These are phyloP conservation scores for Claviceps cyperi DNA, from an alignment of 2,329 filamentous ascomycete genomes.

Conservation along the genomic window DNA sequence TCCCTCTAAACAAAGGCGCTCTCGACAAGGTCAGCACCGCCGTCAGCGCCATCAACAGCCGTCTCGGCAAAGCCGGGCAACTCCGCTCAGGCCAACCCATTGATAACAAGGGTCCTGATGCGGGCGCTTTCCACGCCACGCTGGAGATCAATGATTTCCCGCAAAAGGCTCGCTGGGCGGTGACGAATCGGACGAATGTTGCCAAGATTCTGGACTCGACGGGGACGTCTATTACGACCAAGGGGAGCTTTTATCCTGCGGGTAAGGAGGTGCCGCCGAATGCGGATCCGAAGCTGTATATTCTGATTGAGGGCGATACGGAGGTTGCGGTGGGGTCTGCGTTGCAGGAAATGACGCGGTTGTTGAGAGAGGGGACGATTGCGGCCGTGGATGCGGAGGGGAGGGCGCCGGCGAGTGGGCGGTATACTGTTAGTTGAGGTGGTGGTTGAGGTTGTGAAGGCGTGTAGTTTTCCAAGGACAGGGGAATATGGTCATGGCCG, in stretches of 20 bases:
- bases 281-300: slow-evolving; percentile 87
- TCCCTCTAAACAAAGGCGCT: slow-evolving; percentile 42
- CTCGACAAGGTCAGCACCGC: slow-evolving; percentile 83
- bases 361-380: slow-evolving; percentile 81
- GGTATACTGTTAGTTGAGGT: slow-evolving; percentile 69
- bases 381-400: slow-evolving; percentile 79
- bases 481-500: too few species aligned
- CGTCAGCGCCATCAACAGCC: slow-evolving; percentile 78
- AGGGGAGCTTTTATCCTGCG: slow-evolving; percentile 74
- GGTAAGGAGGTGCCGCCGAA: slow-evolving; percentile 67
- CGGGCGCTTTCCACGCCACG: slow-evolving; percentile 90
- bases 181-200: slow-evolving; percentile 96
- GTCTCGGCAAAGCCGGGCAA: slow-evolving; percentile 77
- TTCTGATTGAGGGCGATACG: slow-evolving; percentile 93
- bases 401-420: slow-evolving; percentile 60
- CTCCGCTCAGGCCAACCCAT: slow-evolving; percentile 86
- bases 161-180: slow-evolving; percentile 95
- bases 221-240: slow-evolving; percentile 91
- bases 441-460: too few species aligned
- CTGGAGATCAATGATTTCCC: slow-evolving; percentile 99
- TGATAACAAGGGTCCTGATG: slow-evolving; percentile 96
- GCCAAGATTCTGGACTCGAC: slow-evolving; percentile 94
- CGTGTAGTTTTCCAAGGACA: neutral
- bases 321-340: slow-evolving; percentile 84
- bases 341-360: slow-evolving; percentile 74